phyloP scores from a whole-genome alignment of 495 filamentous ascomycete species.

The Tuber magnatum region DNA sequence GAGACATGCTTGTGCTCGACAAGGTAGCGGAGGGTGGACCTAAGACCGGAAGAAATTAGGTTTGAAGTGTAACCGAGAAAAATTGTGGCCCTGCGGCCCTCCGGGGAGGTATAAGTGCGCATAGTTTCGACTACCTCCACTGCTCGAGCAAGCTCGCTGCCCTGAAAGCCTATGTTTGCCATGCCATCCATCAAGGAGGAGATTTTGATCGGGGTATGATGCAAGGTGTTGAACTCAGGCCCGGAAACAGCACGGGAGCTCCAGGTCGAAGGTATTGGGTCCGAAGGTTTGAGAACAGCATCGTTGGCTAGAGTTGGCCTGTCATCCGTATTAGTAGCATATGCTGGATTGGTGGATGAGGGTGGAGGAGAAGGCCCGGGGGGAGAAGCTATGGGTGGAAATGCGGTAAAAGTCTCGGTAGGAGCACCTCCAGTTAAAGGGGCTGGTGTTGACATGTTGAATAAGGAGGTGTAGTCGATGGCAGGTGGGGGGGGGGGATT shows the following conservation, averaged over 20 bases:
- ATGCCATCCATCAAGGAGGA: conserved; percentile 76
- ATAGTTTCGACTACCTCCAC: conserved; percentile 88
- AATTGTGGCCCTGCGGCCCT: conserved; percentile 71
- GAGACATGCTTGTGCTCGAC: conserved; percentile 87
- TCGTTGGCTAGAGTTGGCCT: conserved; percentile 63
- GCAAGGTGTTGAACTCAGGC: conserved; percentile 78
- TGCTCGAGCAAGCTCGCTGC: conserved; percentile 73
- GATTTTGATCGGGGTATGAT: conserved; percentile 67
- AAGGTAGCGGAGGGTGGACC: conserved; percentile 83
- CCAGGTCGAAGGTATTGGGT: conserved; percentile 59
- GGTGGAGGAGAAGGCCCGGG: neutral
- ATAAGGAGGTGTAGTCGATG: neutral
- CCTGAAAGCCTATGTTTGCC: conserved; percentile 86
- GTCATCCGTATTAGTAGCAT: conserved; percentile 15
- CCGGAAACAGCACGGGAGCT: conserved; percentile 68
- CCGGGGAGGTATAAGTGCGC: conserved; percentile 69
- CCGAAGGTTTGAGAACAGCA: conserved; percentile 84
- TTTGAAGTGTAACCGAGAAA: conserved; percentile 97
- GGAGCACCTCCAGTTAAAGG: neutral
- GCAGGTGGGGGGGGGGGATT: neutral
- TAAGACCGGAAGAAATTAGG: conserved; percentile 87
- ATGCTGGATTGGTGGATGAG: neutral
- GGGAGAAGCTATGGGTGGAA: neutral
- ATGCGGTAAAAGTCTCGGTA: neutral
- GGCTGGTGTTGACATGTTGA: neutral